Evolutionary conservation across 23 red algal genomes (phyloP).

Genomic region (Gracilaria vermiculophylla): DNA sequence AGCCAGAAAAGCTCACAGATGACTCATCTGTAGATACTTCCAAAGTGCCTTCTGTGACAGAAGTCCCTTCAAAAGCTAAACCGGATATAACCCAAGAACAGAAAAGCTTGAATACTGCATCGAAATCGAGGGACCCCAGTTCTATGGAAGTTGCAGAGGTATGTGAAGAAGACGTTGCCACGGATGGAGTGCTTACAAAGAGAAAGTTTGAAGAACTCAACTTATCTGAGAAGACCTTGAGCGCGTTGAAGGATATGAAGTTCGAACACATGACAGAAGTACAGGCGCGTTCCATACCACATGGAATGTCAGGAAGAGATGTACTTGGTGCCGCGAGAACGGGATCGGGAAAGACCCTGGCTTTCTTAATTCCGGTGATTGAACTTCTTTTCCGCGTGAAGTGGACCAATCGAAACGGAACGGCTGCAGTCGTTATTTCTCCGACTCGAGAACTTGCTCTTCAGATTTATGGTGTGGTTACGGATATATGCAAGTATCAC

Average conservation of each 20-base stretch:
- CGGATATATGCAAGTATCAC: slow-evolving; percentile 85
- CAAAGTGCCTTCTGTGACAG: not conserved
- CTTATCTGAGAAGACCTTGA: slow-evolving; percentile 74
- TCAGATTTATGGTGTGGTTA: slow-evolving; percentile 91
- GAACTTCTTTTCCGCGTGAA: slow-evolving; percentile 92
- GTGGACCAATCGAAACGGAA: slow-evolving; percentile 91
- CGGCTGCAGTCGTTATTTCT: slow-evolving; percentile 89
- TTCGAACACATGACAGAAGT: slow-evolving; percentile 98
- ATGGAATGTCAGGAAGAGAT: slow-evolving; percentile 89
- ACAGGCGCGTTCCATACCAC: slow-evolving; percentile 89
- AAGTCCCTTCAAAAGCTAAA: not conserved
- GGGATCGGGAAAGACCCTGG: slow-evolving; percentile 96
- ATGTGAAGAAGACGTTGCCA: slow-evolving; percentile 45
- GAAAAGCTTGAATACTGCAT: not conserved
- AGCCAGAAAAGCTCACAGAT: not conserved
- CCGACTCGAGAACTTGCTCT: slow-evolving; percentile 96
- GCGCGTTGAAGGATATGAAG: slow-evolving; percentile 73
- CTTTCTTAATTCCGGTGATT: slow-evolving; percentile 94
- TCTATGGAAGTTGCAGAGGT: slow-evolving; percentile 51
- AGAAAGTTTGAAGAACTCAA: slow-evolving; percentile 79
- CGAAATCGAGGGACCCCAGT: not conserved
- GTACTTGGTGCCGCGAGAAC: slow-evolving; percentile 93
- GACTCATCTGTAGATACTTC: not conserved
- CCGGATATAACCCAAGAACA: not conserved
- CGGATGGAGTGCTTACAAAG: slow-evolving; percentile 78